These are phyloP conservation scores for Clathrospora elynae DNA, from an alignment of 2,329 filamentous ascomycete species.

Conservation along the genomic window DNA sequence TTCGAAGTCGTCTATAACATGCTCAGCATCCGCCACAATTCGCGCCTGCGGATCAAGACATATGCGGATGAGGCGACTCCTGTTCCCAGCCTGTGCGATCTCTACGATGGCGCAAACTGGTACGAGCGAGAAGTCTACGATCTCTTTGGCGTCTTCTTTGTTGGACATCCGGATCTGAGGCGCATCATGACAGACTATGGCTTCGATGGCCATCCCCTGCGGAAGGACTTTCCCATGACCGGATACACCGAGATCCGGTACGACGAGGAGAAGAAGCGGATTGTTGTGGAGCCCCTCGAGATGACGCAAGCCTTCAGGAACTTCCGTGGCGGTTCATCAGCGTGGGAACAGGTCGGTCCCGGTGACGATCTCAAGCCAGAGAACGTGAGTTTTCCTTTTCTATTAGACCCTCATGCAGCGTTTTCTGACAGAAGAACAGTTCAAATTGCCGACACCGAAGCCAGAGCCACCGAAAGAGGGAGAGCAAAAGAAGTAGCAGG, in stretches of 20 bases:
- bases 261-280: conserved; percentile 99
- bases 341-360: conserved; percentile 71
- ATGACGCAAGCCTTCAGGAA: conserved; percentile 98
- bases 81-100: conserved; percentile 81
- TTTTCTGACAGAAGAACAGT: conserved; percentile 53
- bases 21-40: conserved; percentile 93
- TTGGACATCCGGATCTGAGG: conserved; percentile 90
- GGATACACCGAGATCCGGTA: conserved; percentile 98
- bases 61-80: conserved; percentile 96
- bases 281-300: conserved; percentile 96
- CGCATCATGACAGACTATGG: conserved; percentile 99
- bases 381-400: conserved; percentile 45
- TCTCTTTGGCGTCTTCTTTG: conserved; percentile 95
- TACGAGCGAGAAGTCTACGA: conserved; percentile 98
- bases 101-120: conserved; percentile 98
- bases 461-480: conserved; percentile 85
- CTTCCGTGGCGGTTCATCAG: conserved; percentile 79
- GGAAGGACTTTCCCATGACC: conserved; percentile 97
- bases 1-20: conserved; percentile 99
- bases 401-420: background rate
- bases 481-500: conserved; percentile 83
- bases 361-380: conserved; percentile 82
- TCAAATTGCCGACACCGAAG: conserved; percentile 94
- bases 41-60: conserved; percentile 95
- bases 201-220: conserved; percentile 94